These are phyloP conservation scores for Pyrus pyrifolia DNA, from an alignment of 306 rosid species.

Conservation along the genomic window DNA sequence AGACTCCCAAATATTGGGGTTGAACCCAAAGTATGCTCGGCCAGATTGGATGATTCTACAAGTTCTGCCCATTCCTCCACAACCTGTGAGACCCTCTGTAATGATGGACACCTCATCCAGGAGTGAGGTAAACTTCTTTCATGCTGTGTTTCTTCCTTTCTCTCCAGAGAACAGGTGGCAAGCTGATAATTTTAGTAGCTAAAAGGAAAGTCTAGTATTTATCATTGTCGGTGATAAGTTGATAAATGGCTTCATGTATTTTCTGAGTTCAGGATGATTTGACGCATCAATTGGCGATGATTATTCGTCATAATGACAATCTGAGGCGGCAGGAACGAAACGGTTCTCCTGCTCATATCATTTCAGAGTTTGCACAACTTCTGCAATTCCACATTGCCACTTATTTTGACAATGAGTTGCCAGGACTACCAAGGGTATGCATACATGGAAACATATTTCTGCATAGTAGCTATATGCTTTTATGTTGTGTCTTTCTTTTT, in stretches of 20 bases:
- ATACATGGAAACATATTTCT: conserved; percentile 5
- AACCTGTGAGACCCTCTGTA: conserved; percentile 97
- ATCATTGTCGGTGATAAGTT: neutral
- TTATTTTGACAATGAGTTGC: conserved; percentile 91
- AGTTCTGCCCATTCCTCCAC: conserved; percentile 99
- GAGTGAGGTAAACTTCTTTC: conserved; percentile 72
- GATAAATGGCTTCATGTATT: conserved; percentile 16
- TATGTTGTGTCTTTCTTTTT: neutral
- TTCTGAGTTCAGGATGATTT: conserved; percentile 69
- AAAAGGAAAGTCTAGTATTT: neutral
- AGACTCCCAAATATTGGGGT: conserved; percentile 82
- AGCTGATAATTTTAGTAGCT: neutral
- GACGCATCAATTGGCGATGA: conserved; percentile 98
- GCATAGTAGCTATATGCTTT: neutral
- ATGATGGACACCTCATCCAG: conserved; percentile 99
- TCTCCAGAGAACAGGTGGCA: neutral
- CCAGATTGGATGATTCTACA: conserved; percentile 99
- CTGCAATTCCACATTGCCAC: conserved; percentile 97
- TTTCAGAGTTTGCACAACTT: conserved; percentile 93
- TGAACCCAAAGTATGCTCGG: conserved; percentile 89
- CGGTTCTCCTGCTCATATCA: conserved; percentile 96
- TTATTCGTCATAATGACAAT: conserved; percentile 90
- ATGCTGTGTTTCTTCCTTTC: neutral
- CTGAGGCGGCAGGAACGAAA: conserved; percentile 91
- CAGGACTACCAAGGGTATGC: conserved; percentile 92